Evolutionary conservation across 139 green algal species (phyloP).

Genomic region (Chlorella sp.): DNA sequence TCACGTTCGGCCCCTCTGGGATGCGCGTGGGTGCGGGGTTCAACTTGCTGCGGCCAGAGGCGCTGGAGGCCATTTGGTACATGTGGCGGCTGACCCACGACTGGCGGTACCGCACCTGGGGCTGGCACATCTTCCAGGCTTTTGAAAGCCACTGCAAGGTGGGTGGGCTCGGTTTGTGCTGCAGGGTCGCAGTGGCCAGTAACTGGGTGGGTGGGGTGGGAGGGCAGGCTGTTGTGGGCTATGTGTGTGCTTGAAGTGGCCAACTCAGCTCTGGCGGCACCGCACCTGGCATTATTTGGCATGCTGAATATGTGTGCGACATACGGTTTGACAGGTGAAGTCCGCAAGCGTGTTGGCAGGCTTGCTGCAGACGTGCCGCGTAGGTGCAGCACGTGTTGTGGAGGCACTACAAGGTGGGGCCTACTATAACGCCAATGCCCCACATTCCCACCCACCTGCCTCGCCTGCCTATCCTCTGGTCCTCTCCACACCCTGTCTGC

Average conservation of each 20-base stretch:
- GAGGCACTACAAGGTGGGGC: not conserved
- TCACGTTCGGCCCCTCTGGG: constrained; percentile 44
- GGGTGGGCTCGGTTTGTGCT: not conserved
- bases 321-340: too few species aligned
- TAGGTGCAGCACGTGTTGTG: not conserved
- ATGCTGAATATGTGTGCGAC: too few species aligned
- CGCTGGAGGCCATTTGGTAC: constrained; percentile 63
- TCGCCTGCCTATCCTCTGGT: not conserved
- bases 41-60: constrained; percentile 79
- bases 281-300: too few species aligned
- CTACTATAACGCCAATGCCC: not conserved
- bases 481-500: too few species aligned
- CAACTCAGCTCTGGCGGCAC: not conserved
- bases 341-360: too few species aligned
- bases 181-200: not conserved
- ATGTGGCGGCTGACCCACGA: constrained; percentile 62
- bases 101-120: constrained; percentile 71
- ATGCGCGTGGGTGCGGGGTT: constrained; percentile 51
- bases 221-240: not conserved
- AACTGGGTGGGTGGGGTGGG: not conserved
- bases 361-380: not conserved
- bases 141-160: constrained; percentile 69
- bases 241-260: not conserved
- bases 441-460: not conserved
- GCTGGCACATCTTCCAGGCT: constrained; percentile 77